These are phyloP conservation scores for Asterophora lycoperdoides DNA, from an alignment of 768 basidiomycete genomes.

Conservation along the genomic window DNA sequence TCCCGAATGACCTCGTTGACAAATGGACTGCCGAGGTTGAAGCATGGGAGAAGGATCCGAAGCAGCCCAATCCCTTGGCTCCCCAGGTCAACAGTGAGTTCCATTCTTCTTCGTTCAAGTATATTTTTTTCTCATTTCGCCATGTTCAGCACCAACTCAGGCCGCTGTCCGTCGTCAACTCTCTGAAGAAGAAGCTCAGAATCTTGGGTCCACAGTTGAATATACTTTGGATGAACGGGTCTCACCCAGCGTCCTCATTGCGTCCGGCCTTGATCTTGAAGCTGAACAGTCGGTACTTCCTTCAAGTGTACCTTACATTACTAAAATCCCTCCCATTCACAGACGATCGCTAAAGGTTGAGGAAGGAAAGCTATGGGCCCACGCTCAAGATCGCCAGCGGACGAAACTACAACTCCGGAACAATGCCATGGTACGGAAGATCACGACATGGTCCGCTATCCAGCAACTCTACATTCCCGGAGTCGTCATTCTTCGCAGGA, in stretches of 20 bases:
- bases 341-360: conserved; percentile 4
- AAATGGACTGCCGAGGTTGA: conserved; percentile 12
- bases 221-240: conserved; percentile 10
- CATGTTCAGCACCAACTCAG: conserved; percentile 5
- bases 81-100: conserved; percentile 9
- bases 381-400: conserved; percentile 7
- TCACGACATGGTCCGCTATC: conserved; percentile 7
- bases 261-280: conserved; percentile 15
- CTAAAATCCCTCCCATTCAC: background rate
- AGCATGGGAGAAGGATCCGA: conserved; percentile 12
- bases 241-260: conserved; percentile 9
- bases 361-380: background rate
- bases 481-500: background rate
- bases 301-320: background rate
- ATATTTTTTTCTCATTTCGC: background rate
- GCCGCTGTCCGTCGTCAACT: conserved; percentile 1
- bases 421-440: conserved; percentile 8
- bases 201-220: conserved; percentile 14
- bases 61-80: conserved; percentile 8
- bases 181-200: conserved; percentile 10
- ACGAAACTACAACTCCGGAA: conserved; percentile 8
- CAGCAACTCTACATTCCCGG: conserved; percentile 17
- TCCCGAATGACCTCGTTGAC: background rate
- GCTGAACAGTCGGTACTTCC: conserved; percentile 17
- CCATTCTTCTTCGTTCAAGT: background rate